Evolutionary conservation across 148 eudicot genomes (phyloP), one percentile per base, ranked within the genome.

Genomic region (Spergularia bocconei): DNA sequence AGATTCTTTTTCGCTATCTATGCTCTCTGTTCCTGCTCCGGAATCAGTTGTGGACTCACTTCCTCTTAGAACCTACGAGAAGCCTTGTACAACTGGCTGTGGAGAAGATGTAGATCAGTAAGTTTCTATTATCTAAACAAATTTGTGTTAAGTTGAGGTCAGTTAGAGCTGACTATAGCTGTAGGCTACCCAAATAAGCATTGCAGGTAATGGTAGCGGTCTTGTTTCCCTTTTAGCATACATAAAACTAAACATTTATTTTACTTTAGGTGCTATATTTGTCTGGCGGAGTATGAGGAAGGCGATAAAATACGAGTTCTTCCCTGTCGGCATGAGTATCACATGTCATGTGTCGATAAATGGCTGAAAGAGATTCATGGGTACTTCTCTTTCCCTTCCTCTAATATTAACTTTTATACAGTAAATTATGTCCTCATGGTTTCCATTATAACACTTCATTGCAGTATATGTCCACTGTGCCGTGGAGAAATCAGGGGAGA

Each of bases 311-410:
- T 92, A 73, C 86, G 97, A 75, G 82, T 90, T 58, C 95, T 92
- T 67, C 97, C 97, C 11, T 90, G 97, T 80, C 82, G 80, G 25
- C 97, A 90, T 75, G 92, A 87, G 77, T 92, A 78, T 78, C 97
- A 92, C 82, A 52, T 85, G 86, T 50, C 83, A 56, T 92, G 97
- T 63, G 92, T 92, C 38, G 97, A 92, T 82, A 92, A 88, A 84
- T 92, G 97, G 97, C 92, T 90, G 39, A 92, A 88, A 86, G 94
- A 92, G 84, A 84, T 92, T 56, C 97, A 92, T 38, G 91, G 97
- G 97, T 91, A 90, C 16, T 15, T 13, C 72, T 7, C 58, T 16
- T 36, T 72, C 19, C 38, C 17, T 59, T 70, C 33, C n/a, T 10
- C 51, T 58, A 13, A 21, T n/a, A 11, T 21, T 47, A 15, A 55